A percentile compares a stretch with the other conserved stretches of the same genome.
These are phyloP conservation scores for Osmanthus fragrans DNA, from an alignment of 257 asterid genomes.

Conservation along the genomic window DNA sequence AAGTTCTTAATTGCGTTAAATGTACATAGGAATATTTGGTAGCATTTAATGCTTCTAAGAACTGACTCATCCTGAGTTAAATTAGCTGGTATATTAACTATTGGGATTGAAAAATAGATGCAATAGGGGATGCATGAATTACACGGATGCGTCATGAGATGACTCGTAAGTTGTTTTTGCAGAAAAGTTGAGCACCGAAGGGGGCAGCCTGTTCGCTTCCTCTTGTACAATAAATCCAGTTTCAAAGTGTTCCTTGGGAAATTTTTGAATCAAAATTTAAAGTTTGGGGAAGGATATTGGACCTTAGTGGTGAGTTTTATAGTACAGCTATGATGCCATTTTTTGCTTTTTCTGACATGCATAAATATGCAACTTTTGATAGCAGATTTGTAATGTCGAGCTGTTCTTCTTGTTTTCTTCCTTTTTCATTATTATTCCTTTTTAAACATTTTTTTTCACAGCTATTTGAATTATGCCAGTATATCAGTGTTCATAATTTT, in stretches of 20 bases:
- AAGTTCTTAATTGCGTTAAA: background rate
- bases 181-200: constrained; percentile 14
- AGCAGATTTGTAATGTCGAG: background rate
- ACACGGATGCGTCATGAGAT: background rate
- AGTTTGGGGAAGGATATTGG: constrained; percentile 4
- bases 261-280: constrained; percentile 6
- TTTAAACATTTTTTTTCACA: background rate
- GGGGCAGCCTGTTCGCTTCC: background rate
- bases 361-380: background rate
- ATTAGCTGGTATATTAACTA: background rate
- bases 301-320: constrained; percentile 16
- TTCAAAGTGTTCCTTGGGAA: constrained; percentile 1
- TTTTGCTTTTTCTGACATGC: background rate
- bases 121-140: background rate
- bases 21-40: background rate
- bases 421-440: background rate
- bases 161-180: constrained; percentile 15
- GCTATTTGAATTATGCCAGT: background rate
- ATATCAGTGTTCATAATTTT: background rate
- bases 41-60: constrained; percentile 11
- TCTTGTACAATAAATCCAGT: constrained; percentile 12
- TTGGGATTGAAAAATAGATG: background rate
- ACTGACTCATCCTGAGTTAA: background rate
- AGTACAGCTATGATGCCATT: background rate
- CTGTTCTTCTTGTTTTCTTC: background rate